phyloP scores from a whole-genome alignment of 257 asterid genomes.

The Ocimum tenuiflorum region DNA sequence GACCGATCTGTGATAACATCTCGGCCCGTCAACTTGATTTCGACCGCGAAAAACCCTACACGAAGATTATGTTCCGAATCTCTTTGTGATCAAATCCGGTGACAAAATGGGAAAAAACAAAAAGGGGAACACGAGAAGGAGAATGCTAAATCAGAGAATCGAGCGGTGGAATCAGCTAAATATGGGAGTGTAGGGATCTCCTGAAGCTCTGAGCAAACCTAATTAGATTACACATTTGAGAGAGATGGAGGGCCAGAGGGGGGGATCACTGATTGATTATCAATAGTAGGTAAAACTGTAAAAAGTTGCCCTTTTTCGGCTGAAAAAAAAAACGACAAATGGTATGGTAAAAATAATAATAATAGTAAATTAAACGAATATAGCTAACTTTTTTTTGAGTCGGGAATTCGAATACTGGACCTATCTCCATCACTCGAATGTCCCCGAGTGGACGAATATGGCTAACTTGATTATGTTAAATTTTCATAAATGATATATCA shows the following conservation, averaged over 20 bases:
- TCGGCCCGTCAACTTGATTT: conserved; percentile 13
- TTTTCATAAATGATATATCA: no score
- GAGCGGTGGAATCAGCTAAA: conserved; percentile 4
- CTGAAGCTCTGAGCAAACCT: conserved; percentile 15
- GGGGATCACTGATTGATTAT: conserved; percentile 18
- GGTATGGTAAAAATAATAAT: no score
- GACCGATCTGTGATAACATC: conserved; percentile 7
- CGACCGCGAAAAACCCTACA: conserved; percentile 17
- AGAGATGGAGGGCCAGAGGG: no score
- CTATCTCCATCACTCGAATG: no score
- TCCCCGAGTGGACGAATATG: no score
- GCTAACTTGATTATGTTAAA: no score
- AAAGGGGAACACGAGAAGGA: not conserved
- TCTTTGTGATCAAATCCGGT: not conserved
- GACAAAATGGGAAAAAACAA: not conserved
- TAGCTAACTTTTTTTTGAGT: no score
- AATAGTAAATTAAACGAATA: no score
- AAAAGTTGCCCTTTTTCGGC: conserved; percentile 16
- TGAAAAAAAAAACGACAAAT: conserved; percentile 22
- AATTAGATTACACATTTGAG: conserved; percentile 4
- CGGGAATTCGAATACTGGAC: no score
- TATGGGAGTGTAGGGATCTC: conserved; percentile 17
- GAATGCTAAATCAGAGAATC: not conserved
- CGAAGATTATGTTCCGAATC: not conserved
- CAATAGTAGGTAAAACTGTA: conserved; percentile 7